Evolutionary conservation across 768 basidiomycete genomes (phyloP), one percentile per base, ranked within the genome.

Genomic region (Podaxis sp.): DNA sequence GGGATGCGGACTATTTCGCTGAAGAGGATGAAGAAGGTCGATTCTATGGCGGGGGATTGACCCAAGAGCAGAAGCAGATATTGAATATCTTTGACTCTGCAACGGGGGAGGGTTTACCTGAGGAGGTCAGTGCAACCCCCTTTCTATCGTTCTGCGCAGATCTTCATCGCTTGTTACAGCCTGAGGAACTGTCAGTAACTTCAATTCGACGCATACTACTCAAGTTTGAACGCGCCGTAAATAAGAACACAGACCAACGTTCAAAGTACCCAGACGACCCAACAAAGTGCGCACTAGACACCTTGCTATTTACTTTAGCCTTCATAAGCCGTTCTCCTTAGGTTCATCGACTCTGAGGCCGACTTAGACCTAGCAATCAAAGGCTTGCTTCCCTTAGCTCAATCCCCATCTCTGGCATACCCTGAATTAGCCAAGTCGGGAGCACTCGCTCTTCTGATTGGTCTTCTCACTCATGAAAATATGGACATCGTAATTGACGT

Each of bases 281-380:
- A 2, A 84, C 94, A 49, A 97, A 91, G 96, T 96, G 66, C 63
- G 72, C 51, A 58, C 46, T 6, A 3, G 62, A 61, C 20, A 51
- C n/a, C 38, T 58, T 49, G 15, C 44, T 12, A 48, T n/a, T 37
- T 38, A 55, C 63, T 62, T 46, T 13, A 12, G 33, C 0, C 24
- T 22, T 36, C 50, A 26, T 36, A 60, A 37, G 54, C 63, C 10
- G 53, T 66, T 7, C 63, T 28, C 44, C 24, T 17, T 56, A 99
- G 96, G 75, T 99, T 99, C 81, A 98, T 99, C 68, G 97, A 99
- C 73, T 99, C 97, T 1, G 97, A 99, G 80, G 93, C 94, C 26
- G 95, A 97, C 71, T 85, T 99, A 5, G 95, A 99, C 71, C 79
- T 81, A 60, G 86, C 95, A 7, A 85, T 99, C 59, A 96, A 96